Conservation (phyloP, 2,329 filamentous ascomycete species). For the Diplodia corticola region DNA sequence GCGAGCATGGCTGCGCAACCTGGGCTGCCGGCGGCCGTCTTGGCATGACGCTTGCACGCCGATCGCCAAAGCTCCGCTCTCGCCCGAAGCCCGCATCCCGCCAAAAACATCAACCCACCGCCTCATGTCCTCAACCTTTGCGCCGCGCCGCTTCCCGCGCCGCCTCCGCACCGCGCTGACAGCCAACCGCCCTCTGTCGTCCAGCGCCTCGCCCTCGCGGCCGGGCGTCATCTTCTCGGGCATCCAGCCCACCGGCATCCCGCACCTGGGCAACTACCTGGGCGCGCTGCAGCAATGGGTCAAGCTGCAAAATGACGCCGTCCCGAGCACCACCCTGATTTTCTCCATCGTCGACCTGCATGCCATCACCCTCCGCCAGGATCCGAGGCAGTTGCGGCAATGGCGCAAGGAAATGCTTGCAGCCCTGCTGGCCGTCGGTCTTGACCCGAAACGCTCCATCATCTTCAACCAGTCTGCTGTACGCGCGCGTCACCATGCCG, state of each 20-base stretch:
- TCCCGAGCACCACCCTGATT: slow-evolving; percentile 62
- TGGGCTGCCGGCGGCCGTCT: slow-evolving; percentile 9
- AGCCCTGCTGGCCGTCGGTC: slow-evolving; percentile 76
- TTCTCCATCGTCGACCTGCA: slow-evolving; percentile 94
- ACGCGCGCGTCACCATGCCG: slow-evolving; percentile 32
- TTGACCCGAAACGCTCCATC: slow-evolving; percentile 73
- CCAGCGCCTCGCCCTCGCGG: neutral
- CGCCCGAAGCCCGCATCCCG: neutral
- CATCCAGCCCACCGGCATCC: slow-evolving; percentile 93
- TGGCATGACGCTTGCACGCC: slow-evolving; percentile 18
- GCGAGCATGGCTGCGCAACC: slow-evolving; percentile 7
- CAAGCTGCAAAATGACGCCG: slow-evolving; percentile 67
- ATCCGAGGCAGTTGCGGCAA: slow-evolving; percentile 60
- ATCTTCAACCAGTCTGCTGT: slow-evolving; percentile 84
- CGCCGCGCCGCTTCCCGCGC: slow-evolving; percentile 15
- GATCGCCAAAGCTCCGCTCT: neutral
- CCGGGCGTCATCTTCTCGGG: slow-evolving; percentile 77
- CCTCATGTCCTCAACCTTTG: neutral
- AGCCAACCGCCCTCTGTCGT: neutral
- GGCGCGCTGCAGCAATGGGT: slow-evolving; percentile 89
- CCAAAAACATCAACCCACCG: neutral
- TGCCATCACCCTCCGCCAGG: slow-evolving; percentile 79
- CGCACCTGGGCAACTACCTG: slow-evolving; percentile 93
- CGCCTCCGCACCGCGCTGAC: neutral
- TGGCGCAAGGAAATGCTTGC: slow-evolving; percentile 76